These are phyloP conservation scores for Andrographis paniculata DNA, from an alignment of 305 asterid genomes.

Conservation along the genomic window DNA sequence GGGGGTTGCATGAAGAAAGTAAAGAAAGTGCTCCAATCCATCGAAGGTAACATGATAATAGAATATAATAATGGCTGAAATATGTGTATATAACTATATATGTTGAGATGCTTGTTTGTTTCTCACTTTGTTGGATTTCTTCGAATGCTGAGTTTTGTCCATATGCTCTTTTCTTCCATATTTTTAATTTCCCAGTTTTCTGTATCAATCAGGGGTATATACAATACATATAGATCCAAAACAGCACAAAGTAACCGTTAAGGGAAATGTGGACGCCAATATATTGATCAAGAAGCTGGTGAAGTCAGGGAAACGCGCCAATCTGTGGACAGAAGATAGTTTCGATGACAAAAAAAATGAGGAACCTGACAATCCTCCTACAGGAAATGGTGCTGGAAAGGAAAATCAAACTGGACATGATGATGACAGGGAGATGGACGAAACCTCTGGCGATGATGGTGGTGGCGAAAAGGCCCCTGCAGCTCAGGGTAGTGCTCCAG, in stretches of 20 bases:
- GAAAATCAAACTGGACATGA: constrained; percentile 16
- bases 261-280: constrained; percentile 46
- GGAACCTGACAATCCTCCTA: constrained; percentile 19
- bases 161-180: not conserved
- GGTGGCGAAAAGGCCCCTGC: constrained; percentile 23
- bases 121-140: too few species aligned
- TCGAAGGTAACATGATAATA: constrained; percentile 36
- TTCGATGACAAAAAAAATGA: constrained; percentile 12
- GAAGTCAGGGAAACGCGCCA: constrained; percentile 45
- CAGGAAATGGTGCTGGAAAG: constrained; percentile 17
- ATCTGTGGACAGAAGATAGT: constrained; percentile 34
- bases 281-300: constrained; percentile 41
- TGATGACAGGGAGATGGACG: constrained; percentile 16
- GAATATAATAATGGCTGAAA: not conserved
- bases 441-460: constrained; percentile 23
- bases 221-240: constrained; percentile 43
- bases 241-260: constrained; percentile 44
- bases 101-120: not conserved
- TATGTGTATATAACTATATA: not conserved
- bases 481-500: constrained; percentile 10
- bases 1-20: constrained; percentile 68
- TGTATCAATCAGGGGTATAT: constrained; percentile 40
- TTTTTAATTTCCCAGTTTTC: not conserved
- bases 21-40: constrained; percentile 48
- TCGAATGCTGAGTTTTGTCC: constrained; percentile 1